Evolutionary conservation across 139 green algal genomes (phyloP), one percentile per base, ranked within the genome.

Genomic region (Picochlorum sp.): DNA sequence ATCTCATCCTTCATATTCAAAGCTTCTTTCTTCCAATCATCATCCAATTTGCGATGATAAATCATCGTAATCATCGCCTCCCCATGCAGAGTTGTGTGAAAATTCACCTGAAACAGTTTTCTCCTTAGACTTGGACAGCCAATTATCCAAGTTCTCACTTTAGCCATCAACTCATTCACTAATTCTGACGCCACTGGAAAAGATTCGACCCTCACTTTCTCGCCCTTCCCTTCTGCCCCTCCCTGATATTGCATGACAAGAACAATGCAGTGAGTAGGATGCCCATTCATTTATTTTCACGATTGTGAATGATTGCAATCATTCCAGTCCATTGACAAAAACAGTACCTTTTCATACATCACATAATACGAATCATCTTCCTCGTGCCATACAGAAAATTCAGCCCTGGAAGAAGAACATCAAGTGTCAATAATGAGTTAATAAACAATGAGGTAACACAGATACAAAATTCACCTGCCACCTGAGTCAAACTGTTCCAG

Each of bases 21-120:
- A 4, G 67, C 67, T 8, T 29, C 52, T 33, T 68, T 36, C 24
- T 33, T 29, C 84, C 85, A 91, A 12, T 52, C 68, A 7, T 78
- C 79, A 20, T 85, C 72, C 36, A 96, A 68, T 56, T 81, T 78
- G n/a, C 72, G 76, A 65, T 94, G 84, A 63, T 96, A 96, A 10
- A 91, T 64, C 40, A 96, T 53, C 0, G 80, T 88, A 5, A 94
- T 72, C 78, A 96, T 85, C n/a, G 76, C 68, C 28, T 96, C 52
- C 3, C 85, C 85, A 30, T 47, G 75, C 28, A 93, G 68, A 1
- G 88, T 88, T 40, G 86, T 96, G 70, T 94, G 88, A 63, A 94
- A 94, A 65, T 92, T 94, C 55, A 74, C 82, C 74, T 90, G 61
- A 50, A 71, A 90, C 20, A 93, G 75, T 45, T 77, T 78, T 12